A percentile compares a stretch with the other conserved stretches of the same genome.
Conservation (phyloP, 2,329 filamentous ascomycete genomes). For the Chrysosporium keratinophilum region DNA sequence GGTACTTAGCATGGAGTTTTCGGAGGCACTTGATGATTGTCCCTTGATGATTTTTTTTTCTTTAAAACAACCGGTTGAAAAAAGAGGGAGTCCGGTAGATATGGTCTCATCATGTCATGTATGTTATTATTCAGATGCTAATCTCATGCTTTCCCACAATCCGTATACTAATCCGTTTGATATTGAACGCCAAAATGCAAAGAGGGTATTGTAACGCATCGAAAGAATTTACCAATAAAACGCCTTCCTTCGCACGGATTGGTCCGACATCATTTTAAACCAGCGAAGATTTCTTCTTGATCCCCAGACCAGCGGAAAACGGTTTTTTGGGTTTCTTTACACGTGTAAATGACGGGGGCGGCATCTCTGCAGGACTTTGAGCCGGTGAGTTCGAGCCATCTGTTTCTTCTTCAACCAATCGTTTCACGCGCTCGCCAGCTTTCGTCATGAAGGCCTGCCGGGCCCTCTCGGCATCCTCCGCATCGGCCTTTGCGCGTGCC, state of each 20-base stretch:
- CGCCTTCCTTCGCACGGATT: not conserved
- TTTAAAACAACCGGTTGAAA: not conserved
- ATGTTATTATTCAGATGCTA: conserved; percentile 1
- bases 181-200: not conserved
- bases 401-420: conserved; percentile 43
- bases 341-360: conserved; percentile 60
- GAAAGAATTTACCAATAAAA: not conserved
- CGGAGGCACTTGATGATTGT: not conserved
- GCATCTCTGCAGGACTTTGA: conserved; percentile 28
- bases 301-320: conserved; percentile 60
- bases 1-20: conserved; percentile 14
- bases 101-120: not conserved
- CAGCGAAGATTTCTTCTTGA: conserved; percentile 68
- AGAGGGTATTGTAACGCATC: not conserved
- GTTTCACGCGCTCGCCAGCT: conserved; percentile 45
- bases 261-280: conserved; percentile 30
- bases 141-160: conserved; percentile 5
- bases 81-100: not conserved
- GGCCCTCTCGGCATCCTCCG: conserved; percentile 74
- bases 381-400: conserved; percentile 26
- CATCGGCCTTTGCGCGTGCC: conserved; percentile 54
- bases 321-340: conserved; percentile 82
- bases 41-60: not conserved
- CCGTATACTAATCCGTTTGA: not conserved
- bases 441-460: conserved; percentile 62